Percentiles rank a stretch among this genome's conserved stretches.
Evolutionary conservation across 345 rosid species (phyloP).

Genomic region (Acer campestre): DNA sequence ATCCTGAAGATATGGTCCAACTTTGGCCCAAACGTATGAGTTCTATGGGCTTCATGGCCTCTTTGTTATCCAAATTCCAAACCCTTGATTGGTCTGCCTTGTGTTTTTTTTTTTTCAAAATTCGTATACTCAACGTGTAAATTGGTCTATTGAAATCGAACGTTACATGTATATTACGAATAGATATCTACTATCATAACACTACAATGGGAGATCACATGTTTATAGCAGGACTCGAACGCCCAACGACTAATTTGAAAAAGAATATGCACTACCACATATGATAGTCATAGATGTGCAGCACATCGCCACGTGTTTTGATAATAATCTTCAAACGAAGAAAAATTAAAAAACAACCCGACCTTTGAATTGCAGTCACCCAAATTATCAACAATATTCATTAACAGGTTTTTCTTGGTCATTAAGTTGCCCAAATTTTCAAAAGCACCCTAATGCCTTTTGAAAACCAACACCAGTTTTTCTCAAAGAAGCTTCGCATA

Average conservation of each 20-base stretch:
- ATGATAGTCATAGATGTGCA: too few species aligned
- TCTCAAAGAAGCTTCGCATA: neutral
- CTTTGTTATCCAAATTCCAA: neutral
- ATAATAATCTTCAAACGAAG: neutral
- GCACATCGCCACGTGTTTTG: neutral
- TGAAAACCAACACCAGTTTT: neutral
- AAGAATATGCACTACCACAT: too few species aligned
- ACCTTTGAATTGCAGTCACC: neutral
- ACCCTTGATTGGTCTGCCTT: neutral
- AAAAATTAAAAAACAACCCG: neutral
- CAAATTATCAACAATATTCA: constrained; percentile 20
- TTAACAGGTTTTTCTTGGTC: neutral
- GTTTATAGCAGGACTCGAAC: too few species aligned
- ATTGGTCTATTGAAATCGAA: too few species aligned
- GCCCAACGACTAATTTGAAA: too few species aligned
- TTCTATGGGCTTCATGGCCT: neutral
- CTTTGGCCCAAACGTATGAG: neutral
- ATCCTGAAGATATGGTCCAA: too few species aligned
- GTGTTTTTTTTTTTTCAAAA: too few species aligned
- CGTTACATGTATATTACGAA: too few species aligned
- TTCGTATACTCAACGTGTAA: too few species aligned
- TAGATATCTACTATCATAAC: too few species aligned
- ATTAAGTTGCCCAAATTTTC: constrained; percentile 26
- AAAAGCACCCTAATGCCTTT: constrained; percentile 15
- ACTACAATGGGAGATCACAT: too few species aligned